Conservation (phyloP, 1,139 yeast genomes). For the Candida smagusa region DNA sequence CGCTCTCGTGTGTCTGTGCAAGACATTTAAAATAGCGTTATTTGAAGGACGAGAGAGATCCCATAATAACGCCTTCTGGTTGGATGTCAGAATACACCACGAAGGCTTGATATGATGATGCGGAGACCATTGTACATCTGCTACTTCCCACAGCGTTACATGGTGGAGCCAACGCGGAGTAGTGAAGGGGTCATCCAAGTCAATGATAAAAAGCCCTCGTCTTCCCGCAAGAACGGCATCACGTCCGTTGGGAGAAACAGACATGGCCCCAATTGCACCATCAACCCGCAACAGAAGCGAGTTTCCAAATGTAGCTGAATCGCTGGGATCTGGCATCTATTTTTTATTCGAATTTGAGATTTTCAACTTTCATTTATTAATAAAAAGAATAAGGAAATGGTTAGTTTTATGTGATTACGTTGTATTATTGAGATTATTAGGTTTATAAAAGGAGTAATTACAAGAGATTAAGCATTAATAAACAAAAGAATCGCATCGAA, state of each 20-base stretch:
- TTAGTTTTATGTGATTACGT: neutral
- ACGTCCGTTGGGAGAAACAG: slow-evolving; percentile 87
- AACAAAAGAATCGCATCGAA: too few relatives aligned
- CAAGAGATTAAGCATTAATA: too few relatives aligned
- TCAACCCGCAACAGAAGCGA: slow-evolving; percentile 83
- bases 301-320: slow-evolving; percentile 66
- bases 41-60: slow-evolving; percentile 74
- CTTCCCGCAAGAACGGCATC: slow-evolving; percentile 93
- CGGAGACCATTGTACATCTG: slow-evolving; percentile 98
- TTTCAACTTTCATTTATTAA: too few relatives aligned
- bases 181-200: slow-evolving; percentile 89
- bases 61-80: slow-evolving; percentile 95
- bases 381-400: neutral
- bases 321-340: slow-evolving; percentile 13
- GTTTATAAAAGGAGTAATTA: too few relatives aligned
- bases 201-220: slow-evolving; percentile 83
- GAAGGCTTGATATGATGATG: slow-evolving; percentile 72
- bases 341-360: too few relatives aligned
- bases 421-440: neutral
- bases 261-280: slow-evolving; percentile 91
- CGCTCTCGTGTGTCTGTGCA: slow-evolving; percentile 89
- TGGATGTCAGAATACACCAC: slow-evolving; percentile 92
- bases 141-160: slow-evolving; percentile 95
- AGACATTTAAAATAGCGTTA: slow-evolving; percentile 77
- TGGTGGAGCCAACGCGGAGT: slow-evolving; percentile 94